Conservation (phyloP, 23 red algal species). For the Gracilaria gracilis region DNA sequence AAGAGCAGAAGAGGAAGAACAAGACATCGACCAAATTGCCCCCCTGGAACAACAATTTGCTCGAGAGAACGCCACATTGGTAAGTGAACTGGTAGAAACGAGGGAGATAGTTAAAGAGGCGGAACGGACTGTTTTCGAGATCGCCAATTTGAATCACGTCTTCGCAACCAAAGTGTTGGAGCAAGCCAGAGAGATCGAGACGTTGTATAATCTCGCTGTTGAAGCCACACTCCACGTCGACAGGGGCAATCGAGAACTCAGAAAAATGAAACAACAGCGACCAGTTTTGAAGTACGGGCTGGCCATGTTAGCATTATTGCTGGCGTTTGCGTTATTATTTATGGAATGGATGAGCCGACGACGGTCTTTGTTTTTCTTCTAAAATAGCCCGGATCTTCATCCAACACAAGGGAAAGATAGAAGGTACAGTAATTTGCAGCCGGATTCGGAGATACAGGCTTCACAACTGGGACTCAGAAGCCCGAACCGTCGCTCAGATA, state of each 20-base stretch:
- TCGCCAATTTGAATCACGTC: conserved; percentile 76
- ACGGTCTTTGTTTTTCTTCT: conserved; percentile 49
- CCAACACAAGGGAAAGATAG: not conserved
- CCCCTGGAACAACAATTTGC: conserved; percentile 46
- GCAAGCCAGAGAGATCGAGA: conserved; percentile 80
- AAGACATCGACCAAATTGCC: conserved; percentile 29
- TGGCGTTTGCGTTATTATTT: conserved; percentile 42
- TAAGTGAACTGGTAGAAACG: conserved; percentile 72
- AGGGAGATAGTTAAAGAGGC: conserved; percentile 65
- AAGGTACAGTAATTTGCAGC: not conserved
- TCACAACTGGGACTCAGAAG: no score
- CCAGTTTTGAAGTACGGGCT: conserved; percentile 50
- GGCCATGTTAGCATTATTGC: conserved; percentile 34
- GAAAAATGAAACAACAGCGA: conserved; percentile 50
- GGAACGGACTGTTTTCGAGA: conserved; percentile 67
- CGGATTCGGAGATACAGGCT: no score
- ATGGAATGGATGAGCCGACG: conserved; percentile 60
- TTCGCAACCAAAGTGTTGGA: conserved; percentile 76
- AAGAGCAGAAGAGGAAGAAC: not conserved
- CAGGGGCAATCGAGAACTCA: conserved; percentile 72
- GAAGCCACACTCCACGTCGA: conserved; percentile 52
- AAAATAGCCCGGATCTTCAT: not conserved
- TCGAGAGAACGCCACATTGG: conserved; percentile 54
- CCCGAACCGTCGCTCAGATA: no score
- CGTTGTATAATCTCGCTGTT: conserved; percentile 72